phyloP scores from a whole-genome alignment of 1,284 basidiomycete genomes.

The Schizophyllum commune region DNA sequence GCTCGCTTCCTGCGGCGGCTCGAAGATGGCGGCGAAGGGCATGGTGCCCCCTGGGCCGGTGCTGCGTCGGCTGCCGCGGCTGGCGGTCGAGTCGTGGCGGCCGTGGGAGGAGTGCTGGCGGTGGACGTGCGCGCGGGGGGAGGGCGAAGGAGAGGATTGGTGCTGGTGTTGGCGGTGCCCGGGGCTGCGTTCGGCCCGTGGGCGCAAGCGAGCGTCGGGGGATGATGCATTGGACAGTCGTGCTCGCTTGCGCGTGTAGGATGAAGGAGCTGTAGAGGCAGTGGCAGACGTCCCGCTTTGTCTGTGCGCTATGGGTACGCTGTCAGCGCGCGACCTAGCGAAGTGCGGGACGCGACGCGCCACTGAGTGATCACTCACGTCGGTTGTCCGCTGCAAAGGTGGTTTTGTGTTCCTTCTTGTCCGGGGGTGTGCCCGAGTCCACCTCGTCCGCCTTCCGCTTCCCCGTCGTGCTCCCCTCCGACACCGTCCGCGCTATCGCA shows the following conservation, averaged over 20 bases:
- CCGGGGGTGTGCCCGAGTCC: slow-evolving; percentile 36
- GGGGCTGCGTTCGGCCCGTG: slow-evolving; percentile 27
- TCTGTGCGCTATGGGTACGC: background rate
- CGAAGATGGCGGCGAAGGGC: slow-evolving; percentile 16
- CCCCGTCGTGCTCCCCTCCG: slow-evolving; percentile 27
- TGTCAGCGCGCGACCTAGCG: slow-evolving; percentile 1
- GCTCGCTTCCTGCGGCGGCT: background rate
- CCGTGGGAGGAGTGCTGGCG: slow-evolving; percentile 4
- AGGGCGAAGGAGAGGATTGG: slow-evolving; percentile 9
- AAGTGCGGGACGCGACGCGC: slow-evolving; percentile 5
- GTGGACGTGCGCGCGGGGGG: slow-evolving; percentile 8
- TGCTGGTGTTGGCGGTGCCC: slow-evolving; percentile 12
- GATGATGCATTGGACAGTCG: slow-evolving; percentile 37
- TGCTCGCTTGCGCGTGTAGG: slow-evolving; percentile 61
- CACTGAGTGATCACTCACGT: slow-evolving; percentile 21
- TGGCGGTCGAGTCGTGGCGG: background rate
- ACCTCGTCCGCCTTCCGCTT: slow-evolving; percentile 45
- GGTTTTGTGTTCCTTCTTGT: slow-evolving; percentile 28
- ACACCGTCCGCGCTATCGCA: slow-evolving; percentile 19
- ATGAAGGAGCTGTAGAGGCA: slow-evolving; percentile 51
- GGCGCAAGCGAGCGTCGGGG: slow-evolving; percentile 28
- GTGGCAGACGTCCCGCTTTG: slow-evolving; percentile 19
- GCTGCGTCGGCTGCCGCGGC: background rate
- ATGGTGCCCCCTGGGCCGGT: slow-evolving; percentile 11
- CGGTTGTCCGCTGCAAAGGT: slow-evolving; percentile 39